Base-by-base conservation (phyloP, 2,329 filamentous ascomycete species). In the Periconia sp. region DNA sequence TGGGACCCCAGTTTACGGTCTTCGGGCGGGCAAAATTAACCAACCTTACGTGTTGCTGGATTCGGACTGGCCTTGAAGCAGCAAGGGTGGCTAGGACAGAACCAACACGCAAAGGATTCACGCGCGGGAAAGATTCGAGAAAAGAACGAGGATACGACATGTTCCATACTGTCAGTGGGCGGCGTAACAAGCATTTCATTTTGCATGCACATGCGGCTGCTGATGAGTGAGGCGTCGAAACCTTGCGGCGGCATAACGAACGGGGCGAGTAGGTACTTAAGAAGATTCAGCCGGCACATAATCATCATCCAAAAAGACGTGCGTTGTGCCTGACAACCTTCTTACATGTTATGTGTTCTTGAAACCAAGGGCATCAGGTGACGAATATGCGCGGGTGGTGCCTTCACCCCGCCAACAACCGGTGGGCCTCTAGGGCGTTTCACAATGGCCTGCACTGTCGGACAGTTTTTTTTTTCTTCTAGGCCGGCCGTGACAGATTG, bases 341-440 rank as follows among this genome's bases (percentile, higher is more conserved):
- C 44, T 57, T 19, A 55, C 43, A 48, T 45, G 43, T 37, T 41
- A 49, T 42, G 47, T n/a, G 44, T n/a, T 55, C 50, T 41, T 63
- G 58, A 63, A 63, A 63, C 60, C 27, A 44, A 40, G 41, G 20
- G 27, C 14, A 45, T 53, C 49, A 49, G 54, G 49, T 47, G 45
- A 50, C 44, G 40, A 49, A 47, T 40, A 50, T 53, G 53, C 41
- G 44, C 43, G 47, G 53, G 53, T 50, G 56, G 33, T 14, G 11
- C 33, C 41, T 53, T 57, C 60, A 53, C 60, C 57, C 58, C 56
- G 58, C 58, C 60, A 59, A 60, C 60, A 57, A 61, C 54, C 47
- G 43, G 50, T 49, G 50, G 55, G 52, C 41, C 50, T 56, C 50
- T 54, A 37, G 33, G 33, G 33, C 15, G 60, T 63, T 63, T 63